Evolutionary conservation across 352 stramenopile genomes (phyloP).

Genomic region (Phytopythium boreale): DNA sequence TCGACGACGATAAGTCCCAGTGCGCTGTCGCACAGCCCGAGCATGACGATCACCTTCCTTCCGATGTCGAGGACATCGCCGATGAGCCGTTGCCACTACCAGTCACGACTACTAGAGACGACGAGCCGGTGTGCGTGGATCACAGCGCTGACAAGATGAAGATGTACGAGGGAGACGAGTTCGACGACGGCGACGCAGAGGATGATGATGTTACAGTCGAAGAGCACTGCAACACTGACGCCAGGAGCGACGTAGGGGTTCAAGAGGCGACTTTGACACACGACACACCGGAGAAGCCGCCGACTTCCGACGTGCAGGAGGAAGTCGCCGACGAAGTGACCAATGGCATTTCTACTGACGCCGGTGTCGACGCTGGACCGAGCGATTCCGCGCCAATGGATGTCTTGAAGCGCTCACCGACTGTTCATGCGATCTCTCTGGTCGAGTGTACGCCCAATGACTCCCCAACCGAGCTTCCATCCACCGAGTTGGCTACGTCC

Average conservation of each 20-base stretch:
- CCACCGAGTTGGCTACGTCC: neutral
- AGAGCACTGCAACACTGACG: too few relatives aligned
- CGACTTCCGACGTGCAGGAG: too few relatives aligned
- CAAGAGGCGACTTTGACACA: neutral
- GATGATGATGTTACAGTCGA: neutral
- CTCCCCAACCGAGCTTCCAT: too few relatives aligned
- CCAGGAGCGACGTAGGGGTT: neutral
- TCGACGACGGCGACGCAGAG: conserved; percentile 19
- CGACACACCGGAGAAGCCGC: neutral
- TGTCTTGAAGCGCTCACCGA: neutral
- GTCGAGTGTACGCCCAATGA: too few relatives aligned
- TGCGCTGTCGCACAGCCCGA: neutral
- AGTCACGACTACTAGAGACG: neutral
- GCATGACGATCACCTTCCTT: neutral
- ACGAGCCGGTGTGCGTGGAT: neutral
- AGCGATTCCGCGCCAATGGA: neutral
- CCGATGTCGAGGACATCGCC: neutral
- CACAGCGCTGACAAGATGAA: conserved; percentile 7
- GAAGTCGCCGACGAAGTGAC: neutral
- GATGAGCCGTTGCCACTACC: neutral
- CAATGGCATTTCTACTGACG: neutral
- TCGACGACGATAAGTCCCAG: neutral
- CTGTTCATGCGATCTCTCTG: neutral
- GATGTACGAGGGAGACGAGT: conserved; percentile 33
- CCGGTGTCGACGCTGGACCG: neutral